phyloP scores from a whole-genome alignment of 495 filamentous ascomycete species.

The Aspergillus heteromorphus region DNA sequence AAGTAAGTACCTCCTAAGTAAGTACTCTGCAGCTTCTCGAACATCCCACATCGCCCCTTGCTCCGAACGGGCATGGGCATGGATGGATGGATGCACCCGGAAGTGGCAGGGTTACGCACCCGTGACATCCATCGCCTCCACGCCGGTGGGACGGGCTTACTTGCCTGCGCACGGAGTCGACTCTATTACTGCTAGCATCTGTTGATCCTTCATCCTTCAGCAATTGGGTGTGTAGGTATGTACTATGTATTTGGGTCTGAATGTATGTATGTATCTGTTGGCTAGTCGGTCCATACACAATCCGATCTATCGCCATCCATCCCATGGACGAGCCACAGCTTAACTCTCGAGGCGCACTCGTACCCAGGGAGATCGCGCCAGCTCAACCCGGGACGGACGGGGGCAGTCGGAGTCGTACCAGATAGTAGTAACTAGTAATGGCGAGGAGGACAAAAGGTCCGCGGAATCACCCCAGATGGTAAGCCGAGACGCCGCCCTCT shows the following conservation, averaged over 20 bases:
- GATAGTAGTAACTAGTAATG: background rate
- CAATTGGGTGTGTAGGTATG: no score
- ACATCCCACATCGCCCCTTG: no score
- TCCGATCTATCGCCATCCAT: background rate
- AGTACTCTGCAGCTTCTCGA: no score
- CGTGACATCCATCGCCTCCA: constrained; percentile 1
- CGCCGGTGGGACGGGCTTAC: background rate
- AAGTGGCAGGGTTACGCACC: constrained; percentile 1
- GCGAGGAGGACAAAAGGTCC: background rate
- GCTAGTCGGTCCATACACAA: background rate
- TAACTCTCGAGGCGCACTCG: background rate
- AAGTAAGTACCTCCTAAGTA: no score
- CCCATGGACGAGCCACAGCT: background rate
- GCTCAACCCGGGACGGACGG: background rate
- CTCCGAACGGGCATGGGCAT: no score
- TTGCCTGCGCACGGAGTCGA: background rate
- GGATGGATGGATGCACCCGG: background rate
- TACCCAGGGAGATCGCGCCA: background rate
- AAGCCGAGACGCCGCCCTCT: constrained; percentile 26
- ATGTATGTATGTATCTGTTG: background rate
- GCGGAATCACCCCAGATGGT: constrained; percentile 32
- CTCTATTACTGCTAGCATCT: background rate
- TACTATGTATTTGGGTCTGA: no score
- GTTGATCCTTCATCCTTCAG: background rate
- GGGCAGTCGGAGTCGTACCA: background rate